Evolutionary conservation across 805 yeast species (phyloP), one percentile per base, ranked within the genome.

Genomic region (Alloascoidea africana): DNA sequence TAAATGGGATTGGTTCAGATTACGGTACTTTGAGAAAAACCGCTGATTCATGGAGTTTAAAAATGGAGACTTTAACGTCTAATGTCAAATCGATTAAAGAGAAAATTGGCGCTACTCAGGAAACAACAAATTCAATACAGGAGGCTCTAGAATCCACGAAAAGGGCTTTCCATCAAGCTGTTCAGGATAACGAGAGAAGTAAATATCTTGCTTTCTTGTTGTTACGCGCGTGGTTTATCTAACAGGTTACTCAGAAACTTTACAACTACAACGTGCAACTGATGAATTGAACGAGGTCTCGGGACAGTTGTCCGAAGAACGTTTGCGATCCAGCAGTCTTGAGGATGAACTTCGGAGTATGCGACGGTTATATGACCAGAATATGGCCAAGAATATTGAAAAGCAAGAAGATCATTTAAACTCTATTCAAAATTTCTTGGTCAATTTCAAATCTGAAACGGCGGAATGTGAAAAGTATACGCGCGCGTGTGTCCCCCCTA

Each of bases 181-280:
- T n/a, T 23, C 30, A 23, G n/a, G 30, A 23, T 23, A 23, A 23
- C n/a, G 30, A 23, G n/a, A 23, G 30, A 23, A 23, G 30, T 23
- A 23, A 23, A n/a, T 23, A 8, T 23, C n/a, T 23, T 23, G 8
- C 13, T 8, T 8, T 23, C 8, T 8, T 8, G 30, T 8, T 8
- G 13, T 23, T 8, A 23, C 8, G n/a, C n/a, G n/a, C 30, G 13
- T 23, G n/a, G n/a, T n/a, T 23, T 23, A 8, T 23, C 8, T 23
- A 8, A 8, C n/a, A 8, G n/a, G 13, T 23, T 23, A n/a, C n/a
- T n/a, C n/a, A 23, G 30, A 23, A 23, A 8, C 30, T 8, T n/a
- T 23, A 8, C 30, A 23, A n/a, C 8, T 23, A 23, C 30, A 23
- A 8, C 8, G n/a, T 8, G 30, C n/a, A n/a, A 23, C 30, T 8